Conservation (phyloP, 441 rosid species). For the Breynia disticha region DNA sequence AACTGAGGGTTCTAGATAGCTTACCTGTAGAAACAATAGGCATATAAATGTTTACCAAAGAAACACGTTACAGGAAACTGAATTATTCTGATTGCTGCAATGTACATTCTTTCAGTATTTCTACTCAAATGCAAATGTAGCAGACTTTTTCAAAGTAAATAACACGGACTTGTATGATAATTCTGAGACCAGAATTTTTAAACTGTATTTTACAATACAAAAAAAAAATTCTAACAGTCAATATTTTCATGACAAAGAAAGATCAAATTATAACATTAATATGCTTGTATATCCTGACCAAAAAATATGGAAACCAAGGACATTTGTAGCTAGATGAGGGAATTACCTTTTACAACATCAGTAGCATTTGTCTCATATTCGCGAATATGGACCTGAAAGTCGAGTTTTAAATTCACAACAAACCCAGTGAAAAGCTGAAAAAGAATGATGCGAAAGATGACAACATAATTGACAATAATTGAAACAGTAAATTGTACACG, state of each 20-base stretch:
- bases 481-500: slow-evolving; percentile 46
- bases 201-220: not conserved
- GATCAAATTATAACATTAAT: too few relatives aligned
- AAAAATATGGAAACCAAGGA: slow-evolving; percentile 1
- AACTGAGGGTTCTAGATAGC: slow-evolving; percentile 74
- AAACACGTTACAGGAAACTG: too few relatives aligned
- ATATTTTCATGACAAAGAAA: not conserved
- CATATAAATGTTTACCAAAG: not conserved
- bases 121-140: too few relatives aligned
- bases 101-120: too few relatives aligned
- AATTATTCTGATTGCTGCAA: too few relatives aligned
- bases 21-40: slow-evolving; percentile 44
- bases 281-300: too few relatives aligned
- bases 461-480: slow-evolving; percentile 2
- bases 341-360: slow-evolving; percentile 56
- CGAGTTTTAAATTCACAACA: slow-evolving; percentile 10
- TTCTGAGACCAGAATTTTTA: too few relatives aligned
- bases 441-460: not conserved
- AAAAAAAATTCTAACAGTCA: not conserved
- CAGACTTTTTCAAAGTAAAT: too few relatives aligned
- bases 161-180: too few relatives aligned
- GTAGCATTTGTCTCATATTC: slow-evolving; percentile 49
- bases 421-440: not conserved
- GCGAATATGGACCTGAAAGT: slow-evolving; percentile 77
- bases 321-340: not conserved